Evolutionary conservation across 352 stramenopile genomes (phyloP).

Genomic region (Phytophthora europaea): DNA sequence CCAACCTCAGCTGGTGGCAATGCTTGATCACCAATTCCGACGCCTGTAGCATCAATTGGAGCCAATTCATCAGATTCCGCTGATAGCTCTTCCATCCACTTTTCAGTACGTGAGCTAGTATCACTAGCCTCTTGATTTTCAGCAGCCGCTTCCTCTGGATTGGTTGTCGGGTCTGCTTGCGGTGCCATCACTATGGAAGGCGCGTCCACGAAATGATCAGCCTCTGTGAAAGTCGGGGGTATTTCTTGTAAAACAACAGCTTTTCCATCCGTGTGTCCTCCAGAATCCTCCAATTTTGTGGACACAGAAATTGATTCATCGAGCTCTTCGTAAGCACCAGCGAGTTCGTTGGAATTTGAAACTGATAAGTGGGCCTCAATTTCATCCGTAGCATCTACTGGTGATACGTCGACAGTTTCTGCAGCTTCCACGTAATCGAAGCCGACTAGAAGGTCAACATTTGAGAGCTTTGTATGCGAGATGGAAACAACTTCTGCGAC

Average conservation of each 20-base stretch:
- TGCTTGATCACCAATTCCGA: not conserved
- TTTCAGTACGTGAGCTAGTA: not conserved
- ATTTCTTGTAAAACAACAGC: not conserved
- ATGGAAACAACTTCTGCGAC: slow-evolving; percentile 14
- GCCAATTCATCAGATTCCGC: not conserved
- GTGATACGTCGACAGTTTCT: slow-evolving; percentile 18
- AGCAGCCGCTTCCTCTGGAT: not conserved
- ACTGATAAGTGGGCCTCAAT: not conserved
- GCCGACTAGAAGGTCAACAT: slow-evolving; percentile 11
- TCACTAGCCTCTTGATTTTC: not conserved
- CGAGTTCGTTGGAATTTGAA: not conserved
- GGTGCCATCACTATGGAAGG: not conserved
- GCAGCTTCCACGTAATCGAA: slow-evolving; percentile 32
- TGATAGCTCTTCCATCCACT: not conserved
- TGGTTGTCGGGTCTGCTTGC: not conserved
- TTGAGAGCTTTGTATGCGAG: not conserved
- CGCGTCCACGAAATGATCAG: not conserved
- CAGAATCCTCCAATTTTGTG: not conserved
- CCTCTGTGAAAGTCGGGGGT: not conserved
- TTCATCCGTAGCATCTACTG: not conserved
- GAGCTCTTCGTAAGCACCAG: not conserved
- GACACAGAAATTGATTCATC: not conserved
- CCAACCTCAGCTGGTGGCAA: not conserved
- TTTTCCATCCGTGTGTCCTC: not conserved
- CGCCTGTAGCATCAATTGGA: not conserved